A percentile compares a stretch with the other conserved stretches of the same genome.
Evolutionary conservation across 306 rosid species (phyloP).

Genomic region (Casuarina equisetifolia): DNA sequence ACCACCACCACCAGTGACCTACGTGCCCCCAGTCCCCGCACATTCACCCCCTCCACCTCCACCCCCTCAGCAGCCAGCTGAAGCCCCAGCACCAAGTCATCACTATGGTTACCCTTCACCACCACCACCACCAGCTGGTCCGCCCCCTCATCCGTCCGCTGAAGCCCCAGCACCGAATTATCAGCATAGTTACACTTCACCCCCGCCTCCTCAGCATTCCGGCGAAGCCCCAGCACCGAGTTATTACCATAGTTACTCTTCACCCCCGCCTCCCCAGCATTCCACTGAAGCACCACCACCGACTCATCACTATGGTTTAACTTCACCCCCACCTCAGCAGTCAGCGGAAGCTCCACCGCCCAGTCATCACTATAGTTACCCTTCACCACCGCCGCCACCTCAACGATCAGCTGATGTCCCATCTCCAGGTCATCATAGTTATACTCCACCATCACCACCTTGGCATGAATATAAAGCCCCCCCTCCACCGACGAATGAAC

Average conservation of each 20-base stretch:
- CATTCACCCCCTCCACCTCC: background rate
- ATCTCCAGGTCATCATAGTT: background rate
- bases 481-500: background rate
- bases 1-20: background rate
- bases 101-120: slow-evolving; percentile 3
- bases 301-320: background rate
- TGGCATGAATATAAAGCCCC: background rate
- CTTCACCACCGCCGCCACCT: slow-evolving; percentile 7
- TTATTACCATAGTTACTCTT: background rate
- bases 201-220: background rate
- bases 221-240: background rate
- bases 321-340: background rate
- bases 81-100: background rate
- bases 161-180: background rate
- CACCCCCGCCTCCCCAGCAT: background rate
- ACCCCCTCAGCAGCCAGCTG: background rate
- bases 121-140: background rate
- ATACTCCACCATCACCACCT: slow-evolving; percentile 5
- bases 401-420: background rate
- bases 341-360: background rate
- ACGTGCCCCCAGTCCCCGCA: background rate
- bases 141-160: background rate
- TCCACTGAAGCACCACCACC: background rate
- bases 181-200: slow-evolving; percentile 1
- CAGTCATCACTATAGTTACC: background rate